Evolutionary conservation across 768 basidiomycete species (phyloP).

Genomic region (Porpolomopsis calyptriformis): DNA sequence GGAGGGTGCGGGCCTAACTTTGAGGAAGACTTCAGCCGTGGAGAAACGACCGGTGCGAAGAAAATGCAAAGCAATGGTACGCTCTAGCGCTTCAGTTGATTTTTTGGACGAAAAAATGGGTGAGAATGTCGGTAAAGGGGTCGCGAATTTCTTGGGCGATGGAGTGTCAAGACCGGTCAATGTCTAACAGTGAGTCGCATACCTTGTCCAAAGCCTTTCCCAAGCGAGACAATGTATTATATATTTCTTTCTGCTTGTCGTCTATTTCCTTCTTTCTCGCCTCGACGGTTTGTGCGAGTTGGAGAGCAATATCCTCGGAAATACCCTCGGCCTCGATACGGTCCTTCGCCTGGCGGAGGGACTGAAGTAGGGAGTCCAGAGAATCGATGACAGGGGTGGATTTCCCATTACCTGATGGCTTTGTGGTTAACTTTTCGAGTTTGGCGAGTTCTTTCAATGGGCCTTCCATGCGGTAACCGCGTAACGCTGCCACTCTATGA

Average conservation of each 20-base stretch:
- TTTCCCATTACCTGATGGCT: constrained; percentile 38
- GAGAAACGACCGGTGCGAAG: constrained; percentile 75
- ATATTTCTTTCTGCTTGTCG: constrained; percentile 82
- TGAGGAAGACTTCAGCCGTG: constrained; percentile 62
- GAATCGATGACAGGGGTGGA: constrained; percentile 44
- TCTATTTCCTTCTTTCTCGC: constrained; percentile 74
- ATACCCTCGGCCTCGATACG: constrained; percentile 38
- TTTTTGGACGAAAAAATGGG: constrained; percentile 53
- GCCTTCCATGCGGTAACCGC: constrained; percentile 45
- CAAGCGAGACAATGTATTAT: constrained; percentile 61
- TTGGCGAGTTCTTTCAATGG: constrained; percentile 71
- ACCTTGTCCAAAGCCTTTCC: constrained; percentile 93
- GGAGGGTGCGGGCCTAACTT: constrained; percentile 33
- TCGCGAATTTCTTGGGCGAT: constrained; percentile 42
- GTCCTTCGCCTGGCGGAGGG: constrained; percentile 47
- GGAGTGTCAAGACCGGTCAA: not conserved
- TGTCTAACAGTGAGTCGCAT: constrained; percentile 10
- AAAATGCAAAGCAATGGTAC: constrained; percentile 65
- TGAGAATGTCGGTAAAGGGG: constrained; percentile 53
- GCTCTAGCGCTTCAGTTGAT: constrained; percentile 53
- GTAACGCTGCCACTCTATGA: not conserved
- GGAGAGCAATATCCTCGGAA: constrained; percentile 37
- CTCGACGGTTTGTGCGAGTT: constrained; percentile 51
- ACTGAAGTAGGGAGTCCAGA: constrained; percentile 51
- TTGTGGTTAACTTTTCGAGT: constrained; percentile 53